A percentile compares a stretch with the other conserved stretches of the same genome.
Conservation (phyloP, 2,329 filamentous ascomycete genomes). For the Pyricularia grisea region DNA sequence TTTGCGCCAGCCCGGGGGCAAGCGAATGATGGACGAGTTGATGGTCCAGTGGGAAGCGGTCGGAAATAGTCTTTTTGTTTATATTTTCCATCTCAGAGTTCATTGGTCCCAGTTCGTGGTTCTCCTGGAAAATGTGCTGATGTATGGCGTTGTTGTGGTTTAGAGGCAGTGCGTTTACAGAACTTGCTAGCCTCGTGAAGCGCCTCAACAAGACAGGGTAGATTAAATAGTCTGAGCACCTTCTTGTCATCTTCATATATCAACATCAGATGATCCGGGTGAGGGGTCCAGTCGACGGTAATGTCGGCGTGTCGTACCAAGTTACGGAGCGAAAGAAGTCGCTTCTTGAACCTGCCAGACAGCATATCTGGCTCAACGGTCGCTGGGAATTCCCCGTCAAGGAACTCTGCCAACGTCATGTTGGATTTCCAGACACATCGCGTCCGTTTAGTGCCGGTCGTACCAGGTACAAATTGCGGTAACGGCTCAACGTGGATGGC, state of each 20-base stretch:
- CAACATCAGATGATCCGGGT: not conserved
- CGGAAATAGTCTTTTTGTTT: too few species aligned
- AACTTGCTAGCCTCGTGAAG: not conserved
- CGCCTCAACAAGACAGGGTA: not conserved
- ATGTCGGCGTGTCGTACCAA: not conserved
- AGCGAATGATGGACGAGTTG: too few species aligned
- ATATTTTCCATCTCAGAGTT: too few species aligned
- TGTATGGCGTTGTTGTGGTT: too few species aligned
- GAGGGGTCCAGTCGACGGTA: not conserved
- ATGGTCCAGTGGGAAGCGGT: too few species aligned
- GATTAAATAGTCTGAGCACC: not conserved
- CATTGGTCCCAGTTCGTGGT: too few species aligned
- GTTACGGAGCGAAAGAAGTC: not conserved
- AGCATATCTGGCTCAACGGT: not conserved
- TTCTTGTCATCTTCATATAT: not conserved
- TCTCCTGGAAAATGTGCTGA: too few species aligned
- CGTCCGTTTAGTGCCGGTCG: not conserved
- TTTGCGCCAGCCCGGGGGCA: too few species aligned
- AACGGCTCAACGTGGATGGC: not conserved
- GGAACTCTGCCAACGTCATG: not conserved
- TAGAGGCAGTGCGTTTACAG: not conserved
- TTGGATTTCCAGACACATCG: not conserved
- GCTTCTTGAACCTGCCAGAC: conserved; percentile 1
- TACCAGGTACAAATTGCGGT: not conserved
- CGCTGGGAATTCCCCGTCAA: not conserved